Evolutionary conservation across 176 grass and related monocot species (phyloP), one percentile per base, ranked within the genome.

Genomic region (Musa acuminata): DNA sequence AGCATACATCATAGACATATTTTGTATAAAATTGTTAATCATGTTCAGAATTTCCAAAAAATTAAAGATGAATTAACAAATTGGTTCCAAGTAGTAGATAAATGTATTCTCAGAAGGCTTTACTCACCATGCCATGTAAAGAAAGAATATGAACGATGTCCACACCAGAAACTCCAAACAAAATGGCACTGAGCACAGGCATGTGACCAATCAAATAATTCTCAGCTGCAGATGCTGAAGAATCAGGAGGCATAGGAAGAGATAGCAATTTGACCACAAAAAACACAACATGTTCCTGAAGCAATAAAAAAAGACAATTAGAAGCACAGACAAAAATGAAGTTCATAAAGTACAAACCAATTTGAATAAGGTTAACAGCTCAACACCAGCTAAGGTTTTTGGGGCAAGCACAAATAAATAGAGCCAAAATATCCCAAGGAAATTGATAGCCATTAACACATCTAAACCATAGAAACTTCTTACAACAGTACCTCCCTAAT

Each of bases 131-230:
- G 66, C 95, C 95, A 79, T 89, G 94, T 77, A 99, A 80, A 67
- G 95, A 94, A 83, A 99, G 86, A 59, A 99, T 94, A 80, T 99
- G 95, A 77, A 89, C 80, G 69, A 65, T 82, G 82, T 99, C 95
- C 5, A 78, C 86, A 82, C 80, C 66, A 86, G 82, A 99, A 60
- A 99, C 72, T 69, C 90, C 77, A 49, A 88, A 87, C 75, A 99
- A 84, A 78, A 94, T 75, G 76, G 85, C 90, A 74, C 86, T 94
- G 16, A 99, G 66, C 14, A 83, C 89, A 76, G 91, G 80, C 82
- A 89, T 94, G 66, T 99, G 95, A 62, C 76, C 80, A 80, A 94
- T 84, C 72, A 87, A 94, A 75, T 93, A 80, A 75, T 53, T 93
- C 55, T 78, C 77, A 69, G 69, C 86, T 65, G 90, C 90, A 82